These are phyloP conservation scores for Candida boidinii DNA, from an alignment of 805 yeast species.

Conservation along the genomic window DNA sequence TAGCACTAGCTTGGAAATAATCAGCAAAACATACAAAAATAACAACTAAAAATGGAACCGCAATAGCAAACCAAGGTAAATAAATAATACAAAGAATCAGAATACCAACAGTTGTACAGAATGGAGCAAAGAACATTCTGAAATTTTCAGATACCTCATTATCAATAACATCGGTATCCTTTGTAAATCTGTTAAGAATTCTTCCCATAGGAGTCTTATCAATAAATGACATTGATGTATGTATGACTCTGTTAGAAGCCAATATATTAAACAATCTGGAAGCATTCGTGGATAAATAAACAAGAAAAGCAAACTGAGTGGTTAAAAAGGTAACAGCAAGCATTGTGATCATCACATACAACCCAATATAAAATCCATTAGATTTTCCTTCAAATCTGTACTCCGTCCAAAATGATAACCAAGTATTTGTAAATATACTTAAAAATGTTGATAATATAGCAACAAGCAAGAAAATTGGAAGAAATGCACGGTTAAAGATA, in stretches of 20 bases:
- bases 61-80: slow-evolving; percentile 62
- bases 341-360: slow-evolving; percentile 35
- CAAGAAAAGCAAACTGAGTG: slow-evolving; percentile 38
- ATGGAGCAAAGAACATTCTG: slow-evolving; percentile 44
- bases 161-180: slow-evolving; percentile 69
- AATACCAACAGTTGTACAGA: slow-evolving; percentile 45
- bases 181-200: slow-evolving; percentile 67
- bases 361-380: slow-evolving; percentile 49
- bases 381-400: slow-evolving; percentile 35
- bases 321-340: slow-evolving; percentile 23
- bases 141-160: slow-evolving; percentile 61
- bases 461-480: slow-evolving; percentile 11
- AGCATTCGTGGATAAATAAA: slow-evolving; percentile 39
- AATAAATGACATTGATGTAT: slow-evolving; percentile 67
- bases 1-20: slow-evolving; percentile 61
- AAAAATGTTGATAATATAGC: slow-evolving; percentile 30
- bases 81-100: slow-evolving; percentile 50
- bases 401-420: slow-evolving; percentile 69
- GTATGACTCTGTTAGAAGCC: slow-evolving; percentile 49
- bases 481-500: slow-evolving; percentile 21
- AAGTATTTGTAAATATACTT: slow-evolving; percentile 45
- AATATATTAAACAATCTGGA: slow-evolving; percentile 44
- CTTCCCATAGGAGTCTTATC: slow-evolving; percentile 79
- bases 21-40: slow-evolving; percentile 38
- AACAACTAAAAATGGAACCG: slow-evolving; percentile 43